phyloP scores from a whole-genome alignment of 2,329 filamentous ascomycete genomes.

The Metarhizium humberi region DNA sequence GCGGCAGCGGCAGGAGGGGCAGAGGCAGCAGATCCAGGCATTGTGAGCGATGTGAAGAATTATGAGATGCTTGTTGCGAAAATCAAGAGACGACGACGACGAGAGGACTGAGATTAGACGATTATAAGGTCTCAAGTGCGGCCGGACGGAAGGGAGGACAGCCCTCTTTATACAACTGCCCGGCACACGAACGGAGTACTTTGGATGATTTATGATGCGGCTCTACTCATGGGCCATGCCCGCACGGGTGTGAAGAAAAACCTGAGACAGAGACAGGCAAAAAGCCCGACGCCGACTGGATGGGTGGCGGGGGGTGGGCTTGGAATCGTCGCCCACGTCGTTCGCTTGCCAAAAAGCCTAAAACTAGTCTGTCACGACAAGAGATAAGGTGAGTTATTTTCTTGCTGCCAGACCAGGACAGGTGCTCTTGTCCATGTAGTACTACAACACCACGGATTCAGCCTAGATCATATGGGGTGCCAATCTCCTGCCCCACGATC shows the following conservation, averaged over 20 bases:
- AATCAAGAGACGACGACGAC: too few relatives aligned
- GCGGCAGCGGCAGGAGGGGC: constrained; percentile 9
- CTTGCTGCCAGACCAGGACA: background rate
- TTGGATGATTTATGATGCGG: background rate
- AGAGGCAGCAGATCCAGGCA: constrained; percentile 11
- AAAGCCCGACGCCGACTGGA: background rate
- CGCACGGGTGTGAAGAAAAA: background rate
- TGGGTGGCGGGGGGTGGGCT: background rate
- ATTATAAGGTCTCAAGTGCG: background rate
- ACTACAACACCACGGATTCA: background rate
- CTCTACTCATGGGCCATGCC: background rate
- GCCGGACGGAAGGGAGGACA: background rate
- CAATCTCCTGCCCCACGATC: constrained; percentile 4
- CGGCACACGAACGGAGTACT: background rate
- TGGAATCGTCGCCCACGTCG: background rate
- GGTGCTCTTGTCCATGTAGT: background rate
- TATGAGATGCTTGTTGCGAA: too few relatives aligned
- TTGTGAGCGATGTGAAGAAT: constrained; percentile 2
- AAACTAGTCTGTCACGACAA: background rate
- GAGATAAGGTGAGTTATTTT: constrained; percentile 3
- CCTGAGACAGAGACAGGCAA: background rate
- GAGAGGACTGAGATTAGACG: too few relatives aligned
- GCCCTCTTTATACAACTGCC: constrained; percentile 3
- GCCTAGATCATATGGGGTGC: background rate
- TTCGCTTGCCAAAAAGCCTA: background rate